These are phyloP conservation scores for Globisporangium iwayamae DNA, from an alignment of 352 stramenopile species.

Conservation along the genomic window DNA sequence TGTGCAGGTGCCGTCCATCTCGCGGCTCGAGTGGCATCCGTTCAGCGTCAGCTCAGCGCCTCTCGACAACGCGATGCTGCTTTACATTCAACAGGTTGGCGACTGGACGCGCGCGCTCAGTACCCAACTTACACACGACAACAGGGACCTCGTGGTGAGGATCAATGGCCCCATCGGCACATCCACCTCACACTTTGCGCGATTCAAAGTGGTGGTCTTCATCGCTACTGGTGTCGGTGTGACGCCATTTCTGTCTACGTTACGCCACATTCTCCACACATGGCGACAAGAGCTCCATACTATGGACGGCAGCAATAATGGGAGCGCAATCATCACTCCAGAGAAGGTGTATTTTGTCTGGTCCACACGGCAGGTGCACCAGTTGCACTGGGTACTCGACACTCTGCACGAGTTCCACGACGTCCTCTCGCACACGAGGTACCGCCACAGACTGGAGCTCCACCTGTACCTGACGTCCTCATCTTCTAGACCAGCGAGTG, in stretches of 20 bases:
- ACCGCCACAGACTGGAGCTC: conserved; percentile 9
- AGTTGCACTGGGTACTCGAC: conserved; percentile 20
- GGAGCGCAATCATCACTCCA: not conserved
- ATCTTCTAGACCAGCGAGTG: not conserved
- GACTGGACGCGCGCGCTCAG: conserved; percentile 40
- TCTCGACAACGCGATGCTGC: conserved; percentile 31
- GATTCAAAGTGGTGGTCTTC: conserved; percentile 32
- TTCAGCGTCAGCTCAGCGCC: conserved; percentile 67
- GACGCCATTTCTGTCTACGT: conserved; percentile 40
- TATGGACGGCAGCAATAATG: too few relatives aligned
- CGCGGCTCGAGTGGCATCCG: conserved; percentile 68
- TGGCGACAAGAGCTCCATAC: conserved; percentile 9
- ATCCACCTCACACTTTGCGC: conserved; percentile 18
- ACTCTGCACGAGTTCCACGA: conserved; percentile 28
- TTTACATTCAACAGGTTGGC: conserved; percentile 40
- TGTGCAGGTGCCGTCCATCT: conserved; percentile 53
- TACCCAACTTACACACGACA: not conserved
- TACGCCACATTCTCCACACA: conserved; percentile 37
- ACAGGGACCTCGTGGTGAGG: conserved; percentile 9
- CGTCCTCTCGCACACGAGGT: conserved; percentile 13
- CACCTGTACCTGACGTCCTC: conserved; percentile 23
- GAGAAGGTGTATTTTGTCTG: conserved; percentile 25
- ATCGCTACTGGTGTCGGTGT: conserved; percentile 37
- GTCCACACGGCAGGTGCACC: conserved; percentile 19
- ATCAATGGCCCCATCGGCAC: conserved; percentile 37